Base-by-base conservation (phyloP, 371 early-diverging fungal species). In the Encephalitozoon romaleae region DNA sequence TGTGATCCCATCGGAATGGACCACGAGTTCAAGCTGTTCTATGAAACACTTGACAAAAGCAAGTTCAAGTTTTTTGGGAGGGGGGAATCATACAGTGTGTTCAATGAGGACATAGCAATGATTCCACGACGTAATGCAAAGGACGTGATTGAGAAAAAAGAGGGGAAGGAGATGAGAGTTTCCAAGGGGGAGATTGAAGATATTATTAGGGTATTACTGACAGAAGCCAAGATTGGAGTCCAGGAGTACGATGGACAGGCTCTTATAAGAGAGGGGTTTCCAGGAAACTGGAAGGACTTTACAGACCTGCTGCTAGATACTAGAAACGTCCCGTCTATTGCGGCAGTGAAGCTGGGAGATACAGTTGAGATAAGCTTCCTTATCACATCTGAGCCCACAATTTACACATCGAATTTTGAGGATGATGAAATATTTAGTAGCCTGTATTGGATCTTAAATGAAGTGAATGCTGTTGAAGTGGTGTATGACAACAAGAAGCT, bases 351-450 rank as follows among this genome's bases (percentile, higher is more conserved):
- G 26, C 5, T 79, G 38, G 21, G 15, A 4, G 67, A 72, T n/a
- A 69, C 59, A 11, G 51, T 64, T 2, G 64, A 73, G 38, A 38
- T 41, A n/a, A 55, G 66, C 54, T 67, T 77, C 28, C 68, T 73
- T 26, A 64, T 34, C 25, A 71, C 67, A 47, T 70, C 52, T 9
- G 74, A 82, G 28, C 39, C 65, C 2, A 63, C 52, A 11, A 67
- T 69, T 1, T 32, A 70, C 52, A 77, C 49, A 15, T 68, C 52
- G 51, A 43, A 1, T 4, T 83, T 82, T 67, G 32, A 54, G 39
- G 86, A 86, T 71, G 82, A 85, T 73, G 84, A 84, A 53, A 72
- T 86, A 9, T 80, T 78, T 53, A 79, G 77, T 6, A 80, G 67
- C 65, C 67, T 82, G 11, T 81, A 70, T 54, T 55, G 71, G 32